Conservation (phyloP, 306 rosid species). For the Datisca glomerata region DNA sequence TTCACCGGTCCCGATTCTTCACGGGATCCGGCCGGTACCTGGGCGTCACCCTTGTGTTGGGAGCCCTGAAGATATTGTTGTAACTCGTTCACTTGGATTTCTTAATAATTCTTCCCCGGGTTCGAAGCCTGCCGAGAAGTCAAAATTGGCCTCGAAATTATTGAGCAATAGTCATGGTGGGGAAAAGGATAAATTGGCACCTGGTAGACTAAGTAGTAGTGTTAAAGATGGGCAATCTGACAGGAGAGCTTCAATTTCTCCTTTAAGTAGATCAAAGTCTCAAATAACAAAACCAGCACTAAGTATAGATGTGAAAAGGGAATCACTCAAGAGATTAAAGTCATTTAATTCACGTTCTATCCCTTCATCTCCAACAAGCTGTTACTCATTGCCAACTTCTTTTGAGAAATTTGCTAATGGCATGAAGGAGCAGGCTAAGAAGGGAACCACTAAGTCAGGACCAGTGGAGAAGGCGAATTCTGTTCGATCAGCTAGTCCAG, state of each 20-base stretch:
- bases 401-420: slow-evolving; percentile 80
- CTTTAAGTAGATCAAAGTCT: slow-evolving; percentile 37
- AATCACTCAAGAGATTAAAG: slow-evolving; percentile 47
- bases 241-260: slow-evolving; percentile 32
- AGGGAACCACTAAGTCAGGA: slow-evolving; percentile 31
- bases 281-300: slow-evolving; percentile 29
- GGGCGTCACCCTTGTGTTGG: slow-evolving; percentile 95
- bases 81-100: slow-evolving; percentile 66
- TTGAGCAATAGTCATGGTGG: slow-evolving; percentile 23
- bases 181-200: slow-evolving; percentile 26
- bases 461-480: slow-evolving; percentile 37
- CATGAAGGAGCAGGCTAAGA: slow-evolving; percentile 51
- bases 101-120: slow-evolving; percentile 33
- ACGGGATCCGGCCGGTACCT: slow-evolving; percentile 81
- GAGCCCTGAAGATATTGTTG: slow-evolving; percentile 86
- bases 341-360: slow-evolving; percentile 67
- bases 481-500: slow-evolving; percentile 49
- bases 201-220: slow-evolving; percentile 24
- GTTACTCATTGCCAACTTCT: slow-evolving; percentile 72
- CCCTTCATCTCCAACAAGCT: slow-evolving; percentile 80
- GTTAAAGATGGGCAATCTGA: slow-evolving; percentile 43
- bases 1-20: slow-evolving; percentile 89
- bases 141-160: slow-evolving; percentile 27
- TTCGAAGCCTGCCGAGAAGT: slow-evolving; percentile 25
- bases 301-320: slow-evolving; percentile 53